Evolutionary conservation across 257 asterid genomes (phyloP).

Genomic region (Solanum acaule): DNA sequence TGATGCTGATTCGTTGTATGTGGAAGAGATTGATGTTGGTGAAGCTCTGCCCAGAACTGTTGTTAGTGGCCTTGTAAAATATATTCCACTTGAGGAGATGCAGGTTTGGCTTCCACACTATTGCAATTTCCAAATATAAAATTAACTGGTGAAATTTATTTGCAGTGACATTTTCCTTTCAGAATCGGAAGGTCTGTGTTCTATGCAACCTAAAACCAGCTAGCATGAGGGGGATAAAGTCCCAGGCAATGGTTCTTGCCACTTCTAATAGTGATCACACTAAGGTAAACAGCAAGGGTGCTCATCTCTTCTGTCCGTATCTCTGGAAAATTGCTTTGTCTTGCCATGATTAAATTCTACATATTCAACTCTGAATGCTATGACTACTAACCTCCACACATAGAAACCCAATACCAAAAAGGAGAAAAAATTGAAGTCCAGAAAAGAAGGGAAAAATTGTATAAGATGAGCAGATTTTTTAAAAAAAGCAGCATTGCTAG

Average conservation of each 20-base stretch:
- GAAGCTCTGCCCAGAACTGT: constrained; percentile 84
- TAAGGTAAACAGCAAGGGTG: constrained; percentile 35
- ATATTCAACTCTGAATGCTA: background rate
- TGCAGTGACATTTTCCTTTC: constrained; percentile 2
- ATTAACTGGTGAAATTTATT: background rate
- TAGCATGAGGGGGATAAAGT: constrained; percentile 83
- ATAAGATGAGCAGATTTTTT: background rate
- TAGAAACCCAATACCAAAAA: background rate
- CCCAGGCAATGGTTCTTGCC: constrained; percentile 98
- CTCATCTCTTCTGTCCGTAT: background rate
- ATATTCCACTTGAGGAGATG: constrained; percentile 85
- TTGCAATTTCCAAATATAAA: background rate
- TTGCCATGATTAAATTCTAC: background rate
- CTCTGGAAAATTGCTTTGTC: background rate
- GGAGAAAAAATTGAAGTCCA: background rate
- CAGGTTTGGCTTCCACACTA: constrained; percentile 39
- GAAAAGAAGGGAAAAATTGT: background rate
- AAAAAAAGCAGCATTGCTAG: background rate
- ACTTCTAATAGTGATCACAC: constrained; percentile 69
- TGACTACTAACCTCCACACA: background rate
- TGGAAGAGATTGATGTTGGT: constrained; percentile 95
- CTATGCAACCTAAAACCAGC: constrained; percentile 98
- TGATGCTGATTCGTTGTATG: constrained; percentile 85
- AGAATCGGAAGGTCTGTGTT: constrained; percentile 95
- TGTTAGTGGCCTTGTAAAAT: constrained; percentile 94